Conservation (phyloP, 331 rosid species). For the Pyracantha coccinea region DNA sequence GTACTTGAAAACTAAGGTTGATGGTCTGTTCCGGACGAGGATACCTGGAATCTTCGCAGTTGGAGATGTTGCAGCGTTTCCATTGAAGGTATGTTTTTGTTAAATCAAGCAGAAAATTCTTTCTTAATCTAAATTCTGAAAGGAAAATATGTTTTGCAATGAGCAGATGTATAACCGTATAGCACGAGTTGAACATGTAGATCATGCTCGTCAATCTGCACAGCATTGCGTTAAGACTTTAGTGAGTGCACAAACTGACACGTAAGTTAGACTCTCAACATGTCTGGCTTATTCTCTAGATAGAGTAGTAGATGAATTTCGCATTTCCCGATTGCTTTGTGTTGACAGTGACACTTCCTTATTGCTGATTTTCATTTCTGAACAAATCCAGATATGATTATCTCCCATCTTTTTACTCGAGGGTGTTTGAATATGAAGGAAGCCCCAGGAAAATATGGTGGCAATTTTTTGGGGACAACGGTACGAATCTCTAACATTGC, state of each 20-base stretch:
- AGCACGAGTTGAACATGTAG: conserved; percentile 90
- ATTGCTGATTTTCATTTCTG: not conserved
- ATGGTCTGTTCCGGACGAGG: conserved; percentile 77
- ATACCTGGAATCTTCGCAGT: conserved; percentile 81
- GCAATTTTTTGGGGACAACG: conserved; percentile 94
- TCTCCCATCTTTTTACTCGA: conserved; percentile 90
- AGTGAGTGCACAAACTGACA: conserved; percentile 67
- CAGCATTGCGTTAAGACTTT: conserved; percentile 76
- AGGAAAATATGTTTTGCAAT: conserved; percentile 2
- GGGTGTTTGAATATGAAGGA: conserved; percentile 96
- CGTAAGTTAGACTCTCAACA: conserved; percentile 30
- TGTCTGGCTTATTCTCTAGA: conserved; percentile 1
- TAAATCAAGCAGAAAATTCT: conserved; percentile 1
- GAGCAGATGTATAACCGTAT: conserved; percentile 75
- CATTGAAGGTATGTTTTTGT: conserved; percentile 57
- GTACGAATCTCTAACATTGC: conserved; percentile 24
- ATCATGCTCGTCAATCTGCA: conserved; percentile 98
- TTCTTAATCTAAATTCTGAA: conserved; percentile 7
- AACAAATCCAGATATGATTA: conserved; percentile 65
- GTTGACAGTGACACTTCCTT: no score
- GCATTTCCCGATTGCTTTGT: not conserved
- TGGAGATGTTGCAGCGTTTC: conserved; percentile 95
- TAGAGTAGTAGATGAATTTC: not conserved
- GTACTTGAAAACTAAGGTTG: conserved; percentile 60
- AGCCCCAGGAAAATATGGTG: conserved; percentile 91